A percentile compares a stretch with the other conserved stretches of the same genome.
Conservation (phyloP, 75 land plant species). For the Pinus tabuliformis region DNA sequence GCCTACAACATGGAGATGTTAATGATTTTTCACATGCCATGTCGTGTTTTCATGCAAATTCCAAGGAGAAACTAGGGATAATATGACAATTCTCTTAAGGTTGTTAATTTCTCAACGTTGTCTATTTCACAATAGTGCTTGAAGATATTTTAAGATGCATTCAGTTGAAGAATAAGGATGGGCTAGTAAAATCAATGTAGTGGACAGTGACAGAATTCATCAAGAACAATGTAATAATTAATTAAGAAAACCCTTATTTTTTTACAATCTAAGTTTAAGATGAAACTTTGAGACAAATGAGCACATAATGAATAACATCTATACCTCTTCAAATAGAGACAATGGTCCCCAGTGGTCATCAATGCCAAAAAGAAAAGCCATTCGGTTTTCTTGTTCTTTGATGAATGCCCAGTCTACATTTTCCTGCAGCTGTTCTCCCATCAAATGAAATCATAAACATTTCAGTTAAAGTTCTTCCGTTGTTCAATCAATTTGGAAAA, state of each 20-base stretch:
- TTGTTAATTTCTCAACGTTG: no score
- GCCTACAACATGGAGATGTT: no score
- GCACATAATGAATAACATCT: background rate
- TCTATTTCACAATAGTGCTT: no score
- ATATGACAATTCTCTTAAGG: no score
- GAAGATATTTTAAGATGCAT: background rate
- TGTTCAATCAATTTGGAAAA: background rate
- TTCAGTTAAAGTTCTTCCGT: background rate
- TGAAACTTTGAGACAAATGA: no score
- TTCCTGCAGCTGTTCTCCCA: constrained; percentile 44
- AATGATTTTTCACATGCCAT: no score
- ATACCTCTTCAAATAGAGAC: constrained; percentile 73
- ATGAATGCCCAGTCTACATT: constrained; percentile 78
- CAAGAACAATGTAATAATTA: background rate
- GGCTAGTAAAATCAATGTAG: background rate
- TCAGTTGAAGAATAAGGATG: background rate
- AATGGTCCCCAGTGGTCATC: constrained; percentile 98
- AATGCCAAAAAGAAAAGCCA: constrained; percentile 74
- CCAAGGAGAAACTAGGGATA: no score
- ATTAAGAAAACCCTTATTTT: no score
- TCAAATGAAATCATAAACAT: background rate
- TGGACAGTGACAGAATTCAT: background rate
- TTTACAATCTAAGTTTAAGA: no score
- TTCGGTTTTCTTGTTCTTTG: constrained; percentile 39
- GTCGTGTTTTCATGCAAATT: no score